phyloP scores from a whole-genome alignment of 768 basidiomycete genomes.

The Mycena metata region DNA sequence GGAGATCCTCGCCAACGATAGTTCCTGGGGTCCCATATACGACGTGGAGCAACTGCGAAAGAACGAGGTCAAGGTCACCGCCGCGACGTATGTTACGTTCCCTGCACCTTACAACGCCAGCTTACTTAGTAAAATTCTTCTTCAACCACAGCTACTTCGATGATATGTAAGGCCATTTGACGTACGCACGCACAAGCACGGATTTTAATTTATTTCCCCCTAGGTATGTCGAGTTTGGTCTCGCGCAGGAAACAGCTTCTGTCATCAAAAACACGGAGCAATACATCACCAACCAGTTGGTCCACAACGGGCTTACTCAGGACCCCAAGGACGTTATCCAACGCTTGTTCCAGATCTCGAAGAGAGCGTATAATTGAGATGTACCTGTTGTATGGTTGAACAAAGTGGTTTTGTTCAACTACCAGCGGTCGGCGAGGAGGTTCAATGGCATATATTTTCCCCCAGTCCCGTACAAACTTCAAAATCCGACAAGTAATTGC shows the following conservation, averaged over 20 bases:
- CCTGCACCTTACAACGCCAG: background rate
- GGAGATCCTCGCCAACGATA: conserved; percentile 60
- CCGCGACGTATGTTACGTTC: conserved; percentile 60
- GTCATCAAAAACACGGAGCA: conserved; percentile 63
- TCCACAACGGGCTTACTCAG: conserved; percentile 58
- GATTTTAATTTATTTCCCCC: background rate
- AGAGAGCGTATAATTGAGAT: conserved; percentile 55
- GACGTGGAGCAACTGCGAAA: conserved; percentile 59
- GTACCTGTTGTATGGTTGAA: no score
- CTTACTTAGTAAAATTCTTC: background rate
- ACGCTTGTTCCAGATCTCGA: conserved; percentile 60
- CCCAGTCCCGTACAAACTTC: no score
- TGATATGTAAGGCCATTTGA: conserved; percentile 46
- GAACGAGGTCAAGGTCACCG: conserved; percentile 65
- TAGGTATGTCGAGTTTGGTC: conserved; percentile 64
- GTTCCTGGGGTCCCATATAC: conserved; percentile 59
- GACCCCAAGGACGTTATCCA: conserved; percentile 59
- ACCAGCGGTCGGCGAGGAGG: no score
- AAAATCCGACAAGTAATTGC: no score
- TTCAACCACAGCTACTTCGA: conserved; percentile 46
- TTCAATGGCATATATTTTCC: no score
- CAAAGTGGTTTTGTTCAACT: no score
- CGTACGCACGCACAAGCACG: no score
- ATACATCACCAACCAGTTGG: conserved; percentile 65
- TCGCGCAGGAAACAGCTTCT: conserved; percentile 60